These are phyloP conservation scores for Collybia nuda DNA, from an alignment of 768 basidiomycete species.

Conservation along the genomic window DNA sequence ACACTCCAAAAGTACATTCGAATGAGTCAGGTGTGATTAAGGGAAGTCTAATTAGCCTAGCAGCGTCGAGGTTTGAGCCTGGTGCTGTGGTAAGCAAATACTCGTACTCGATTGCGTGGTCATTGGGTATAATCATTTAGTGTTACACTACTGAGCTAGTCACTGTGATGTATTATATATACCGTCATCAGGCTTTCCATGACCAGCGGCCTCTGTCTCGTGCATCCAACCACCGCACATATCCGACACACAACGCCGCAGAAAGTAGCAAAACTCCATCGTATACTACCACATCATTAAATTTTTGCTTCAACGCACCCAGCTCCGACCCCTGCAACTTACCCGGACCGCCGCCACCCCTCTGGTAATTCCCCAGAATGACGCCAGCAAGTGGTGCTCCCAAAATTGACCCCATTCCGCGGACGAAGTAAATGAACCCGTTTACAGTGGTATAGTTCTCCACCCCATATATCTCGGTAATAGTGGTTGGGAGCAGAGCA, in stretches of 20 bases:
- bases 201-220: slow-evolving; percentile 35
- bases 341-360: slow-evolving; percentile 12
- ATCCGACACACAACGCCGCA: slow-evolving; percentile 35
- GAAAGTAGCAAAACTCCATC: slow-evolving; percentile 33
- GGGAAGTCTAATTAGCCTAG: too few relatives aligned
- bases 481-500: slow-evolving; percentile 41
- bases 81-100: too few relatives aligned
- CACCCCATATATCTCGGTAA: slow-evolving; percentile 41
- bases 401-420: slow-evolving; percentile 37
- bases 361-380: slow-evolving; percentile 31
- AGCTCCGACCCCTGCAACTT: neutral
- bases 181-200: slow-evolving; percentile 33
- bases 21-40: too few relatives aligned
- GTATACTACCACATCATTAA: slow-evolving; percentile 36
- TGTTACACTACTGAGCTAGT: too few relatives aligned
- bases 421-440: slow-evolving; percentile 39
- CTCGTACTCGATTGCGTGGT: too few relatives aligned
- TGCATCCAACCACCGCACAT: slow-evolving; percentile 42
- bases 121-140: too few relatives aligned
- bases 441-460: slow-evolving; percentile 43
- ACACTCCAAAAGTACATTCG: too few relatives aligned
- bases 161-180: too few relatives aligned
- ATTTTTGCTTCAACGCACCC: slow-evolving; percentile 23
- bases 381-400: slow-evolving; percentile 43
- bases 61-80: too few relatives aligned